phyloP scores from a whole-genome alignment of 495 filamentous ascomycete genomes.

The Tuber borchii region DNA sequence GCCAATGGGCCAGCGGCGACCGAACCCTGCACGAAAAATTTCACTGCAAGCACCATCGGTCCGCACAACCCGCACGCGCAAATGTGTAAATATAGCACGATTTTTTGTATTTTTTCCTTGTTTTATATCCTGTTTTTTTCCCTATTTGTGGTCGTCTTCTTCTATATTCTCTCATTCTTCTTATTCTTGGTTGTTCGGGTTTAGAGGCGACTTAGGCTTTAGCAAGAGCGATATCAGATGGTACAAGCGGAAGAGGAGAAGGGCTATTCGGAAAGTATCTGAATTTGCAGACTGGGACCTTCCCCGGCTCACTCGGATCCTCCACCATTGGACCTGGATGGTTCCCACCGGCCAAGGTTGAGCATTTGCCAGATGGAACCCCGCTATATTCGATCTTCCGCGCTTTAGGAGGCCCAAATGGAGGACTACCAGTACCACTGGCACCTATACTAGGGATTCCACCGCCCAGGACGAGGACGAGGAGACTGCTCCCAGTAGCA shows the following conservation, averaged over 20 bases:
- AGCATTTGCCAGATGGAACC: neutral
- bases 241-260: neutral
- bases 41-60: constrained; percentile 30
- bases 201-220: neutral
- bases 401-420: neutral
- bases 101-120: neutral
- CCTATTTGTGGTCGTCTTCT: neutral
- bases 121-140: neutral
- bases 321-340: neutral
- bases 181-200: neutral
- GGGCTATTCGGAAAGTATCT: neutral
- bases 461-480: neutral
- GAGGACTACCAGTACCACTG: neutral
- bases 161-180: neutral
- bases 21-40: constrained; percentile 32
- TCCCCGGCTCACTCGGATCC: neutral
- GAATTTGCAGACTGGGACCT: neutral
- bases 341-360: neutral
- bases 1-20: constrained; percentile 30
- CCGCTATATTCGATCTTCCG: neutral
- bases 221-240: constrained; percentile 3
- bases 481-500: neutral
- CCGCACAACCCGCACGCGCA: constrained; percentile 26
- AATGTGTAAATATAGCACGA: neutral
- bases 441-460: neutral